A percentile compares a stretch with the other conserved stretches of the same genome.
phyloP scores from a whole-genome alignment of 306 rosid species.

The Heteromeles arbutifolia region DNA sequence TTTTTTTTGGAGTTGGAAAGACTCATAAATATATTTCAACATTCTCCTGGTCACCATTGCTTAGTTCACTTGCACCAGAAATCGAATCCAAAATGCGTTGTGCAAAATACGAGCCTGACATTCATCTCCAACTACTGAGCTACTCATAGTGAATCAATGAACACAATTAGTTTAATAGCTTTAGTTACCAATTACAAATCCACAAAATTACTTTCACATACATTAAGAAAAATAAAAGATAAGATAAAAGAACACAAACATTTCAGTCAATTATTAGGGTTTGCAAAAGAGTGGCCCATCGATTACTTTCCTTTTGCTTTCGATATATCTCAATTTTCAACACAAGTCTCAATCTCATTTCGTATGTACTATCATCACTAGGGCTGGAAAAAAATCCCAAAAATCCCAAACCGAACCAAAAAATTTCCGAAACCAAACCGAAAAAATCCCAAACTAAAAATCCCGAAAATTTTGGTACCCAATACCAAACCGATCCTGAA shows the following conservation, averaged over 20 bases:
- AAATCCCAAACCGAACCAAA: too few relatives aligned
- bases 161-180: too few relatives aligned
- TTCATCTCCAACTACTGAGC: too few relatives aligned
- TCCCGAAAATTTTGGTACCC: too few relatives aligned
- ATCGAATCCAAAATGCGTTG: rapidly evolving
- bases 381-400: too few relatives aligned
- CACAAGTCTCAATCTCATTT: not conserved
- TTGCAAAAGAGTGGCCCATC: not conserved
- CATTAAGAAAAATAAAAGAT: not conserved
- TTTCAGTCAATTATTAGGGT: not conserved
- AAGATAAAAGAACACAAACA: not conserved
- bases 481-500: too few relatives aligned
- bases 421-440: too few relatives aligned
- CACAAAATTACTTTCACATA: not conserved
- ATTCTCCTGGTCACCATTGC: rapidly evolving
- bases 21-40: too few relatives aligned
- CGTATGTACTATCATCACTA: not conserved
- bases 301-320: not conserved
- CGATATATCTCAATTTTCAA: not conserved
- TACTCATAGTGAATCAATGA: too few relatives aligned
- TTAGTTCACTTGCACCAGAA: too few relatives aligned
- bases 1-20: rapidly evolving
- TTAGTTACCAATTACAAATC: not conserved
- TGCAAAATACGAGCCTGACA: too few relatives aligned
- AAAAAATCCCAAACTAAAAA: too few relatives aligned